Evolutionary conservation across 108 stramenopile species (phyloP).

Genomic region (Pelagomonas calceolata): DNA sequence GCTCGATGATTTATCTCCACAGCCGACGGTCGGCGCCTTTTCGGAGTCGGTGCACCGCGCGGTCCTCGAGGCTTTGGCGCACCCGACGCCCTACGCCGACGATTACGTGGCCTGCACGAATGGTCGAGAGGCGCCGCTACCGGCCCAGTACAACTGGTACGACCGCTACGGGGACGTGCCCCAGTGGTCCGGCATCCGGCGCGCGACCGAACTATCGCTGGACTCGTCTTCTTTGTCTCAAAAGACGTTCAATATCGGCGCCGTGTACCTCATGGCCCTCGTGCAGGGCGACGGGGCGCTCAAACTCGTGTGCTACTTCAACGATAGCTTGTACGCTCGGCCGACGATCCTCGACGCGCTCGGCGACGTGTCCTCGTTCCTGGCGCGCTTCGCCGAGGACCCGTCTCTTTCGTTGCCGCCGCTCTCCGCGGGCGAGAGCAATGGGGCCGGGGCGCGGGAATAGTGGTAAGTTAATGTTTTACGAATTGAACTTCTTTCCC

Average conservation of each 20-base stretch:
- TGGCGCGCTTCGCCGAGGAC: not conserved
- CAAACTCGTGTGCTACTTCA: not conserved
- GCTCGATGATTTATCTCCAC: not conserved
- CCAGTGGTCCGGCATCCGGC: not conserved
- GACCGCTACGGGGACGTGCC: not conserved
- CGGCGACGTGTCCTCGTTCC: not conserved
- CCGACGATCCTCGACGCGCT: not conserved
- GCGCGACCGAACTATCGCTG: not conserved
- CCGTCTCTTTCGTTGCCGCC: no score
- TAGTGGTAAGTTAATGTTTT: no score
- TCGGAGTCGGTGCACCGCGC: not conserved
- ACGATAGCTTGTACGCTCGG: not conserved
- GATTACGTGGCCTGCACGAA: not conserved
- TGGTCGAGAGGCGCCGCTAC: not conserved
- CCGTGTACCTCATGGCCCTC: not conserved
- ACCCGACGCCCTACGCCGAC: not conserved
- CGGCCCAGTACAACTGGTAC: not conserved
- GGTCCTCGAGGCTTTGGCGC: not conserved
- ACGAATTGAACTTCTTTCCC: no score
- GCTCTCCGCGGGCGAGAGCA: no score
- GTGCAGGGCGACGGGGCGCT: not conserved
- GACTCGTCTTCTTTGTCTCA: not conserved
- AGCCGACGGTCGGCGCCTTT: not conserved
- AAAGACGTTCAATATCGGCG: not conserved
- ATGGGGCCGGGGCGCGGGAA: no score